Conservation (phyloP, 176 grass and related monocot genomes). For the Zoysia pacifica region DNA sequence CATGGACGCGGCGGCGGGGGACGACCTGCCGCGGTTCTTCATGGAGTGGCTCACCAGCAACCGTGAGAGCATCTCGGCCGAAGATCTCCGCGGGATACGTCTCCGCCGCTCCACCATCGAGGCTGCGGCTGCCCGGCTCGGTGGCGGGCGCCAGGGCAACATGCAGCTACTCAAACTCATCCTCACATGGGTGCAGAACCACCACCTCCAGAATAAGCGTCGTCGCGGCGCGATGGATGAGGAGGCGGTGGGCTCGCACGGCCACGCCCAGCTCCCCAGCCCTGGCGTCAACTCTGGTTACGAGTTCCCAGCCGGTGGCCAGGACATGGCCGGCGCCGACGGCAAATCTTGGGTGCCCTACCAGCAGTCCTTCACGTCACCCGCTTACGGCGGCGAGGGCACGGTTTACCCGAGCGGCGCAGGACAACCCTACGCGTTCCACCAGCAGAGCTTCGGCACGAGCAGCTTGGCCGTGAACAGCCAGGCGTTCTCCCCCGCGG, state of each 20-base stretch:
- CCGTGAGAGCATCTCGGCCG: conserved; percentile 73
- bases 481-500: conserved; percentile 64
- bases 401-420: conserved; percentile 37
- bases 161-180: conserved; percentile 91
- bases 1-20: conserved; percentile 29
- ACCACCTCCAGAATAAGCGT: conserved; percentile 76
- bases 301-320: conserved; percentile 32
- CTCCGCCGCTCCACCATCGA: conserved; percentile 87
- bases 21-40: conserved; percentile 80
- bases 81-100: conserved; percentile 87
- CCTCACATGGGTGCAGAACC: conserved; percentile 89
- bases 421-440: conserved; percentile 41
- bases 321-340: not conserved
- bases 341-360: conserved; percentile 56
- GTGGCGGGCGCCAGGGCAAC: conserved; percentile 58
- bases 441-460: conserved; percentile 53
- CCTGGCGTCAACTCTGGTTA: conserved; percentile 25
- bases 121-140: conserved; percentile 67
- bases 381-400: conserved; percentile 47
- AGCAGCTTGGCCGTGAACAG: conserved; percentile 59
- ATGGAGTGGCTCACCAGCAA: conserved; percentile 95
- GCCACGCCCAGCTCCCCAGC: conserved; percentile 25
- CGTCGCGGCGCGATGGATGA: conserved; percentile 23
- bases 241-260: conserved; percentile 20
- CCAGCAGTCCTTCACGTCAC: conserved; percentile 37